Evolutionary conservation across 2,329 filamentous ascomycete species (phyloP).

Genomic region (Aspergillus sp.): DNA sequence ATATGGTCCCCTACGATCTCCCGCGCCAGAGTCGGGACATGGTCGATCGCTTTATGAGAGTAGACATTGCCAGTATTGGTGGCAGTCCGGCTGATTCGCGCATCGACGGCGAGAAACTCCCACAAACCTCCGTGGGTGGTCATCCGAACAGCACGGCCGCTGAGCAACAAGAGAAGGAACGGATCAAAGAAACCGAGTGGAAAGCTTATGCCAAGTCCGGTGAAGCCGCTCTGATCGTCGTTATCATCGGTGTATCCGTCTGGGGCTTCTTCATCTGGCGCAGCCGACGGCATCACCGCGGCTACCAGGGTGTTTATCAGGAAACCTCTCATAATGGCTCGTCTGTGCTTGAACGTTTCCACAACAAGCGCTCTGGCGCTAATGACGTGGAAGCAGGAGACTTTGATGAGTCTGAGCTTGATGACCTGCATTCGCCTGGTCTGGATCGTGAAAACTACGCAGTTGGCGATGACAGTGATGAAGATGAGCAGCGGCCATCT

Average conservation of each 20-base stretch:
- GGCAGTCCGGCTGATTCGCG: slow-evolving; percentile 69
- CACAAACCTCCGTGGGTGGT: slow-evolving; percentile 68
- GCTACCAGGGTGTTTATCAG: slow-evolving; percentile 37
- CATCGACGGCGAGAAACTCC: slow-evolving; percentile 78
- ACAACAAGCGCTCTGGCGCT: slow-evolving; percentile 33
- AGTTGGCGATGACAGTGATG: slow-evolving; percentile 42
- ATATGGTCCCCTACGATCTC: slow-evolving; percentile 97
- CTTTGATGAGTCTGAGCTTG: slow-evolving; percentile 56
- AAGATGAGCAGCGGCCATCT: slow-evolving; percentile 14
- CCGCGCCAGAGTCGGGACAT: slow-evolving; percentile 84
- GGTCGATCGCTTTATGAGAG: slow-evolving; percentile 91
- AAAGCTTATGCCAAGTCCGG: slow-evolving; percentile 82
- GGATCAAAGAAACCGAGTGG: slow-evolving; percentile 80
- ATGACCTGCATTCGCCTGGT: slow-evolving; percentile 43
- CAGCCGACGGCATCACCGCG: slow-evolving; percentile 44
- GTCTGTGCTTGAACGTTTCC: slow-evolving; percentile 44
- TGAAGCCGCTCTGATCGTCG: slow-evolving; percentile 75
- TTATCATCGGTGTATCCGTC: slow-evolving; percentile 62
- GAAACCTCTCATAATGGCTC: slow-evolving; percentile 26
- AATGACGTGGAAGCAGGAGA: slow-evolving; percentile 55
- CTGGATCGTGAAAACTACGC: slow-evolving; percentile 38
- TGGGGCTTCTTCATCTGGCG: slow-evolving; percentile 69
- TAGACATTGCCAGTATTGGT: slow-evolving; percentile 85
- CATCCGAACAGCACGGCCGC: slow-evolving; percentile 62
- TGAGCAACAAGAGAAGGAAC: slow-evolving; percentile 62